Conservation (phyloP, 768 basidiomycete genomes). For the Tricholoma hemisulphureum region DNA sequence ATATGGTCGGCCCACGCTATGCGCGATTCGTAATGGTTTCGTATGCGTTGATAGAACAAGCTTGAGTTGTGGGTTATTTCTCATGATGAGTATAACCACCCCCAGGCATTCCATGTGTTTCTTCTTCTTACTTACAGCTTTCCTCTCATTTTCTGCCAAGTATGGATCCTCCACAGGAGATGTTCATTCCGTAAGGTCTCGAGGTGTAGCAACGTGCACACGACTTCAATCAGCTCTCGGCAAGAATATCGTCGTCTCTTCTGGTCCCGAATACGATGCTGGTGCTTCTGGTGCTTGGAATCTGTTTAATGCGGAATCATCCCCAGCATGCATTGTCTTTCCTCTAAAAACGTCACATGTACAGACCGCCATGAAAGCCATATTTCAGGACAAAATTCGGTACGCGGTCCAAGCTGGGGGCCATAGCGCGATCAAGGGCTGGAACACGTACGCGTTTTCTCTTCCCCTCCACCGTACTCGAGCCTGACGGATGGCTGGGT, state of each 20-base stretch:
- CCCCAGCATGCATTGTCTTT: slow-evolving; percentile 38
- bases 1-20: too few species aligned
- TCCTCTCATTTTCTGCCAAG: too few species aligned
- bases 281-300: slow-evolving; percentile 24
- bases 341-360: slow-evolving; percentile 32
- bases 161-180: too few species aligned
- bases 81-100: too few species aligned
- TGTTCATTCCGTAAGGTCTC: too few species aligned
- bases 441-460: slow-evolving; percentile 38
- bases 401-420: slow-evolving; percentile 45
- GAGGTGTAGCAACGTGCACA: not conserved
- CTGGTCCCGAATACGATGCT: not conserved
- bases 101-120: too few species aligned
- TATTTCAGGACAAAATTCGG: slow-evolving; percentile 31
- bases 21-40: too few species aligned
- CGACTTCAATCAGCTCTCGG: not conserved
- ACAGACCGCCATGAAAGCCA: slow-evolving; percentile 36
- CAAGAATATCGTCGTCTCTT: not conserved
- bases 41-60: too few species aligned
- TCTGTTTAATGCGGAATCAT: slow-evolving; percentile 31
- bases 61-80: too few species aligned
- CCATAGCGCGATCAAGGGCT: slow-evolving; percentile 42
- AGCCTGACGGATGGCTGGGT: not conserved
- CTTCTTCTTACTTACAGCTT: too few species aligned
- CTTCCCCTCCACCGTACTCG: not conserved